These are phyloP conservation scores for Stemphylium vesicarium DNA, from an alignment of 2,329 filamentous ascomycete species.

Conservation along the genomic window DNA sequence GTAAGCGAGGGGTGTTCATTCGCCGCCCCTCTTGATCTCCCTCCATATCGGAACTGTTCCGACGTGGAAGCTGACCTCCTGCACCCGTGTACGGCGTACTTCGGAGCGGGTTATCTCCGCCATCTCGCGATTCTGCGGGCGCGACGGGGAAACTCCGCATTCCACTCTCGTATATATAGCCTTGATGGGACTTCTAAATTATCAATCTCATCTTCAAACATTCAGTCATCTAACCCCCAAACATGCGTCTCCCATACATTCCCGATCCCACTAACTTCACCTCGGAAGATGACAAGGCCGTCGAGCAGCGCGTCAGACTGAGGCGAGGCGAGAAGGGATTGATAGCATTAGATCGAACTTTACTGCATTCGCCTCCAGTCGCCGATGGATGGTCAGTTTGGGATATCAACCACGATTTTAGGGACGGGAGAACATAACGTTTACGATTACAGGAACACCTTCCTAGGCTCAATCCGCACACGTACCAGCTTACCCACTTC, in stretches of 20 bases:
- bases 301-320: conserved; percentile 59
- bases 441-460: conserved; percentile 54
- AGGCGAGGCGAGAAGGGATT: conserved; percentile 58
- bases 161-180: not conserved
- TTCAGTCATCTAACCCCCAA: not conserved
- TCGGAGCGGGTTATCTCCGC: too few relatives aligned
- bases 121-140: too few relatives aligned
- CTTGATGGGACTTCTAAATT: not conserved
- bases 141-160: too few relatives aligned
- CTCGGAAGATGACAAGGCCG: conserved; percentile 56
- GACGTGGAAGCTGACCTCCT: conserved; percentile 1
- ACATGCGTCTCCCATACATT: conserved; percentile 63
- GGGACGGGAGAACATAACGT: too few relatives aligned
- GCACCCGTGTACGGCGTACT: too few relatives aligned
- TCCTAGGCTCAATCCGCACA: conserved; percentile 63
- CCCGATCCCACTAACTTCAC: conserved; percentile 57
- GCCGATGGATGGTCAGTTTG: conserved; percentile 59
- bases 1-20: conserved; percentile 13
- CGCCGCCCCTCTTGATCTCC: not conserved
- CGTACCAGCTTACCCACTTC: conserved; percentile 56
- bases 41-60: conserved; percentile 17
- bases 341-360: conserved; percentile 60
- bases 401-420: too few relatives aligned
- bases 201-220: not conserved
- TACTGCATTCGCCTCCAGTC: conserved; percentile 62